phyloP scores from a whole-genome alignment of 805 yeast genomes.

The Metschnikowia kunwiensis region DNA sequence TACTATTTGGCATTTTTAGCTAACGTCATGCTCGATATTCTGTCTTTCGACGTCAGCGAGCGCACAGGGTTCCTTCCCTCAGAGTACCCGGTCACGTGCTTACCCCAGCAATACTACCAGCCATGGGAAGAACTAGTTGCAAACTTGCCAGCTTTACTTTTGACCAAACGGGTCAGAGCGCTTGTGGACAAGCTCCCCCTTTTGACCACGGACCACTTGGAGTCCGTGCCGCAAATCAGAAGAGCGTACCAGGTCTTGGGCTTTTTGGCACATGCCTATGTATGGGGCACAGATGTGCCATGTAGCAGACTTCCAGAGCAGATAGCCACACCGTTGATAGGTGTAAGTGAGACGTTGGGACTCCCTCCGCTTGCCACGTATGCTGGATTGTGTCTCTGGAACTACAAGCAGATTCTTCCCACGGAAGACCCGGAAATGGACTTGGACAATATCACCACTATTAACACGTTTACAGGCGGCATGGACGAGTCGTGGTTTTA shows the following conservation, averaged over 20 bases:
- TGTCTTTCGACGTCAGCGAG: slow-evolving; percentile 68
- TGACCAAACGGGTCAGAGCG: slow-evolving; percentile 58
- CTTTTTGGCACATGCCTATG: slow-evolving; percentile 82
- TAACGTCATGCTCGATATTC: slow-evolving; percentile 29
- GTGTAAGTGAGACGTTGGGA: slow-evolving; percentile 55
- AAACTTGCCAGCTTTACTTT: slow-evolving; percentile 69
- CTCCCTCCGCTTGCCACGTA: slow-evolving; percentile 87
- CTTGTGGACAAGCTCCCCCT: slow-evolving; percentile 65
- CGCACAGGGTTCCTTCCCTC: slow-evolving; percentile 78
- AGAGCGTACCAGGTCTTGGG: slow-evolving; percentile 80
- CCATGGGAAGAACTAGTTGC: slow-evolving; percentile 76
- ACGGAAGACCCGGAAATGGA: slow-evolving; percentile 38
- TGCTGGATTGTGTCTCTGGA: slow-evolving; percentile 87
- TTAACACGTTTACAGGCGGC: slow-evolving; percentile 84
- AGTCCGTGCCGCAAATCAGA: slow-evolving; percentile 52
- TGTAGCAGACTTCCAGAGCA: slow-evolving; percentile 60
- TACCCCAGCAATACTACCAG: slow-evolving; percentile 59
- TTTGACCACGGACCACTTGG: slow-evolving; percentile 47
- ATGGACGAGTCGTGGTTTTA: slow-evolving; percentile 94
- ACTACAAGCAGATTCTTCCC: slow-evolving; percentile 64
- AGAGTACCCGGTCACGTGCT: slow-evolving; percentile 53
- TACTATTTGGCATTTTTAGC: no score
- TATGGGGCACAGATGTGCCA: slow-evolving; percentile 76
- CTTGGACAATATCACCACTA: slow-evolving; percentile 69
- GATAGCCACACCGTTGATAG: slow-evolving; percentile 67